Evolutionary conservation across 2,329 filamentous ascomycete species (phyloP).

Genomic region (Fusarium drepaniforme): DNA sequence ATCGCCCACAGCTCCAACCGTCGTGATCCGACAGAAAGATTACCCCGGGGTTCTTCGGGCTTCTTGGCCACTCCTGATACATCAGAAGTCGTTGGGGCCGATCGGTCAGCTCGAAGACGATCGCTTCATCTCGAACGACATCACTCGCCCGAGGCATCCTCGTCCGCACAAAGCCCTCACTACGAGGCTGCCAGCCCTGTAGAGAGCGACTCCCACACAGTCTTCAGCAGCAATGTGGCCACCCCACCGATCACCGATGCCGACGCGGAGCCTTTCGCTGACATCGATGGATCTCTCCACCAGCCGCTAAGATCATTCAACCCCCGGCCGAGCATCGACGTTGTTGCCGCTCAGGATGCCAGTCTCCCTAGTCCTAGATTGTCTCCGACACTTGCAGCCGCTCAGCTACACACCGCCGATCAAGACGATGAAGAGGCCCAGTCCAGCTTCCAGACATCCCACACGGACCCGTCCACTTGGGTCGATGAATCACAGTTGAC

Average conservation of each 20-base stretch:
- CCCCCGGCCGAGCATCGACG: constrained; percentile 71
- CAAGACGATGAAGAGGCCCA: constrained; percentile 55
- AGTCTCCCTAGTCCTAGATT: constrained; percentile 95
- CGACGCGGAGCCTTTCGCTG: constrained; percentile 72
- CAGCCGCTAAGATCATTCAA: constrained; percentile 60
- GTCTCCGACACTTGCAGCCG: constrained; percentile 88
- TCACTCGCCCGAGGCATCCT: constrained; percentile 59
- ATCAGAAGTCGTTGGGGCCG: constrained; percentile 57
- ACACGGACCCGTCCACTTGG: constrained; percentile 49
- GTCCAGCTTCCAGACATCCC: constrained; percentile 49
- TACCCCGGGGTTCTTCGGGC: constrained; percentile 41
- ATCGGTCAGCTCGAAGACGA: constrained; percentile 55
- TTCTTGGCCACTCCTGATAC: constrained; percentile 70
- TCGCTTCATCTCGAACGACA: constrained; percentile 56
- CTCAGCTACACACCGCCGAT: constrained; percentile 63
- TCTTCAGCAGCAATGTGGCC: constrained; percentile 74
- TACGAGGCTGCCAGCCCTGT: constrained; percentile 65
- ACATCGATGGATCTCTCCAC: constrained; percentile 63
- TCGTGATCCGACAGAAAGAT: constrained; percentile 42
- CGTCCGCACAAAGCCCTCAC: constrained; percentile 51
- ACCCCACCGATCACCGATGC: constrained; percentile 82
- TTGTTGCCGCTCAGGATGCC: constrained; percentile 83
- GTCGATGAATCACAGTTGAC: constrained; percentile 57
- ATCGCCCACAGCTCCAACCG: constrained; percentile 45
- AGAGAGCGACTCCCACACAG: constrained; percentile 67